Evolutionary conservation across 495 filamentous ascomycete species (phyloP).

Genomic region (Hapsidospora chrysogenum): DNA sequence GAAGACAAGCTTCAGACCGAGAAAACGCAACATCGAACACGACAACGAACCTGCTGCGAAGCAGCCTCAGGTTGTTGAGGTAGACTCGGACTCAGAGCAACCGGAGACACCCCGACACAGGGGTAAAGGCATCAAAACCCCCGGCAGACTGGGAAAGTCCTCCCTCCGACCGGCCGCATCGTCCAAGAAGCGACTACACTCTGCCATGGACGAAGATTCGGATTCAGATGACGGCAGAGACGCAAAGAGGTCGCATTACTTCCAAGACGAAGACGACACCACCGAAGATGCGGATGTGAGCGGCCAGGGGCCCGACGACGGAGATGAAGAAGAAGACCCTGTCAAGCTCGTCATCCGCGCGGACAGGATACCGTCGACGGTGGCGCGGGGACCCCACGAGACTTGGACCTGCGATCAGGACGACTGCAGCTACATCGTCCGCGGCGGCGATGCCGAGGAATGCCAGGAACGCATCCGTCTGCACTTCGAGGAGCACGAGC

Average conservation of each 20-base stretch:
- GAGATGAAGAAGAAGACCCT: constrained; percentile 6
- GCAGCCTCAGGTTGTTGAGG: neutral
- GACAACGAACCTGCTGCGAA: too few species aligned
- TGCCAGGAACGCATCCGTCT: constrained; percentile 42
- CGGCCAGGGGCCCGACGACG: constrained; percentile 8
- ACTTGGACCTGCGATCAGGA: constrained; percentile 56
- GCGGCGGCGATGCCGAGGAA: constrained; percentile 36
- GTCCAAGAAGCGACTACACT: constrained; percentile 1
- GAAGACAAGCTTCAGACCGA: too few species aligned
- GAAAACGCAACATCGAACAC: too few species aligned
- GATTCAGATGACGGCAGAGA: constrained; percentile 2
- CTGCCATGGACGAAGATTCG: constrained; percentile 21
- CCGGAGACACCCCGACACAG: neutral
- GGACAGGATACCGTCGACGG: constrained; percentile 26
- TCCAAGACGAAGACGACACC: neutral
- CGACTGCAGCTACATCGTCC: constrained; percentile 46
- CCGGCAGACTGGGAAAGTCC: constrained; percentile 9
- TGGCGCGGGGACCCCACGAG: constrained; percentile 37
- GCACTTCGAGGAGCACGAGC: constrained; percentile 52
- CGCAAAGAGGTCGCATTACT: neutral
- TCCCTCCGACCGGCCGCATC: constrained; percentile 2
- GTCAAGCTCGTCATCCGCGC: constrained; percentile 22
- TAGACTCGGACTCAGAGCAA: neutral
- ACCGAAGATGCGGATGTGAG: neutral
- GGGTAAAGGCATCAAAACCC: constrained; percentile 8